These are phyloP conservation scores for Ailanthus altissimus DNA, from an alignment of 345 rosid species.

Conservation along the genomic window DNA sequence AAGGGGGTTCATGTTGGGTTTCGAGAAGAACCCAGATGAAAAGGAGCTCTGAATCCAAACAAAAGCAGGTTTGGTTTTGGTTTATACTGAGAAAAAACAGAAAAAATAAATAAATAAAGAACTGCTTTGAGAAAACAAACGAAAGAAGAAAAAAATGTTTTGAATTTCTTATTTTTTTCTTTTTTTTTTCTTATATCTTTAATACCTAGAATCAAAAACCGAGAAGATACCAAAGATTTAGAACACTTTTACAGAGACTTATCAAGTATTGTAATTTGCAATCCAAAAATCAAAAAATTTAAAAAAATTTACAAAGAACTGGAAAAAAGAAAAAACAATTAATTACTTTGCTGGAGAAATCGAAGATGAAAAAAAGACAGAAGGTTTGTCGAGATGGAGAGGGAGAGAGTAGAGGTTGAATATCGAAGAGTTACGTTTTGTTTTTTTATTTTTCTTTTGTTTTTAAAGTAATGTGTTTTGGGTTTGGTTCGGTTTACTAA, in stretches of 20 bases:
- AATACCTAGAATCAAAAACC: slow-evolving; percentile 15
- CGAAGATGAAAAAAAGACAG: background rate
- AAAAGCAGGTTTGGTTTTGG: slow-evolving; percentile 17
- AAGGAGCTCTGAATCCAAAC: slow-evolving; percentile 26
- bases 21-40: slow-evolving; percentile 13
- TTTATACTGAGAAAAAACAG: background rate
- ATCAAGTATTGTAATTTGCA: background rate
- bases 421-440: slow-evolving; percentile 19
- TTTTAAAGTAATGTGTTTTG: too few relatives aligned
- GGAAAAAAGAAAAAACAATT: background rate
- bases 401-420: slow-evolving; percentile 23
- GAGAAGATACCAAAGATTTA: slow-evolving; percentile 18
- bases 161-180: background rate
- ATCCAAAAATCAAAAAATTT: slow-evolving; percentile 4
- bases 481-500: background rate
- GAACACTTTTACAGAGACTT: background rate
- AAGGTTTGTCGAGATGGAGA: slow-evolving; percentile 18
- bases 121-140: slow-evolving; percentile 2
- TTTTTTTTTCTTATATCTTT: slow-evolving; percentile 1
- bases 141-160: background rate
- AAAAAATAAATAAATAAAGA: too few relatives aligned
- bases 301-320: background rate
- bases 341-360: slow-evolving; percentile 14
- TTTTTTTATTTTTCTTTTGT: background rate
- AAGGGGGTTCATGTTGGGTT: slow-evolving; percentile 21